Evolutionary conservation across 768 basidiomycete genomes (phyloP), one percentile per base, ranked within the genome.

Genomic region (Naganishia vishniacii): DNA sequence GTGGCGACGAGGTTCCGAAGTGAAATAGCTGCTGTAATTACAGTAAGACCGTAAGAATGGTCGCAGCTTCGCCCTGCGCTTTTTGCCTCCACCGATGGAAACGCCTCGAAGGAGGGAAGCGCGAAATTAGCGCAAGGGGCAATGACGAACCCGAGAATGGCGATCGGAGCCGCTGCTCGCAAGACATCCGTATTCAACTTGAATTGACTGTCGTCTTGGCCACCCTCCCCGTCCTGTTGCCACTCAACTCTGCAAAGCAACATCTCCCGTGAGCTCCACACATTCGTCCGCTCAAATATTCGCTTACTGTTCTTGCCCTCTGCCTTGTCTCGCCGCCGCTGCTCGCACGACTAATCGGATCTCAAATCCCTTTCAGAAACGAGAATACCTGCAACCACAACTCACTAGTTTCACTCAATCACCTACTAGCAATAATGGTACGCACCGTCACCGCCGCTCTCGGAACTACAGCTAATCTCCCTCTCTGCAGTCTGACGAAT

Each of bases 401-500:
- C 34, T 37, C n/a, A n/a, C n/a, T 37, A 7, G 15, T 5, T 25
- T 32, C 7, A 28, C 44, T 47, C 25, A 37, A 7, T 37, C 34
- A 3, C 41, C 37, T 18, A 60, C 25, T 25, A 60, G 42, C 28
- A 29, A 63, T 45, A 42, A 63, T 63, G 62, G 62, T 63, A 44
- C 26, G 62, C 31, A 13, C 61, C 48, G 15, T 32, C 29, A 11
- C 1, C 48, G n/a, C n/a, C n/a, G n/a, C 25, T 15, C 6, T 13
- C 49, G 26, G 2, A 6, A 16, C 48, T 4, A n/a, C 16, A 25
- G n/a, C 25, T 49, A 44, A 56, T 46, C 40, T 28, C 28, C 15
- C 29, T 8, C 49, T n/a, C 41, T 34, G 12, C 47, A 73, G 72
- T 73, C 72, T 61, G 69, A 71, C 68, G 67, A 70, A 40, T 71